Evolutionary conservation across 352 stramenopile species (phyloP).

Genomic region (Aphanomyces invadans): DNA sequence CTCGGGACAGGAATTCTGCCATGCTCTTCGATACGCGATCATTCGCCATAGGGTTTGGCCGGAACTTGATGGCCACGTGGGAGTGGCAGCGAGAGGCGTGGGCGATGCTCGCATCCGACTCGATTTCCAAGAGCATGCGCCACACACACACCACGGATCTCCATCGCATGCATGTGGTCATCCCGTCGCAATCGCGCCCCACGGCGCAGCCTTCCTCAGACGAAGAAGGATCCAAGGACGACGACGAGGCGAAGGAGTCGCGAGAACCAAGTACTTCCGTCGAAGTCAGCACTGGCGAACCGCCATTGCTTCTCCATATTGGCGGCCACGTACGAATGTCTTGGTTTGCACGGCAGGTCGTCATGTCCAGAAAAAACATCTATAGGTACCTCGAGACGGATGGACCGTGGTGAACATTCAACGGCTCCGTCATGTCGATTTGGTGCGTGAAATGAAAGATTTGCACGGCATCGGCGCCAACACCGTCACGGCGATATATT

Average conservation of each 20-base stretch:
- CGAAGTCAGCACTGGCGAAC: slow-evolving; percentile 24
- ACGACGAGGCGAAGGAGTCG: slow-evolving; percentile 30
- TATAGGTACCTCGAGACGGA: slow-evolving; percentile 22
- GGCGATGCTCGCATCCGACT: too few species aligned
- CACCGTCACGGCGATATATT: slow-evolving; percentile 52
- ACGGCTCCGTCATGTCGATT: slow-evolving; percentile 43
- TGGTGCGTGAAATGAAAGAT: slow-evolving; percentile 56
- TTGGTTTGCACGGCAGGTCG: too few species aligned
- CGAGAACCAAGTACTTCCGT: too few species aligned
- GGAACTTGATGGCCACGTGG: slow-evolving; percentile 42
- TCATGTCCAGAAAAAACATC: background rate
- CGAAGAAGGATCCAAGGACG: slow-evolving; percentile 29
- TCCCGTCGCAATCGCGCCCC: slow-evolving; percentile 8
- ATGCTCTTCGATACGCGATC: slow-evolving; percentile 59
- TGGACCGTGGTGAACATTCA: slow-evolving; percentile 73
- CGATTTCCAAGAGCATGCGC: too few species aligned
- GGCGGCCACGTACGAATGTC: slow-evolving; percentile 35
- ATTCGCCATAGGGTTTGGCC: slow-evolving; percentile 45
- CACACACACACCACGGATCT: too few species aligned
- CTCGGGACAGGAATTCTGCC: slow-evolving; percentile 13
- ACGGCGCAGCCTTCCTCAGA: slow-evolving; percentile 33
- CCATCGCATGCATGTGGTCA: slow-evolving; percentile 7
- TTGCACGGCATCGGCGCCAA: slow-evolving; percentile 51
- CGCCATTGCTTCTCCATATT: slow-evolving; percentile 53
- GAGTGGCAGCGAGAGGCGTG: slow-evolving; percentile 31